A percentile compares a stretch with the other conserved stretches of the same genome.
Conservation (phyloP, 2,329 filamentous ascomycete species). For the Falciphora oryzae region DNA sequence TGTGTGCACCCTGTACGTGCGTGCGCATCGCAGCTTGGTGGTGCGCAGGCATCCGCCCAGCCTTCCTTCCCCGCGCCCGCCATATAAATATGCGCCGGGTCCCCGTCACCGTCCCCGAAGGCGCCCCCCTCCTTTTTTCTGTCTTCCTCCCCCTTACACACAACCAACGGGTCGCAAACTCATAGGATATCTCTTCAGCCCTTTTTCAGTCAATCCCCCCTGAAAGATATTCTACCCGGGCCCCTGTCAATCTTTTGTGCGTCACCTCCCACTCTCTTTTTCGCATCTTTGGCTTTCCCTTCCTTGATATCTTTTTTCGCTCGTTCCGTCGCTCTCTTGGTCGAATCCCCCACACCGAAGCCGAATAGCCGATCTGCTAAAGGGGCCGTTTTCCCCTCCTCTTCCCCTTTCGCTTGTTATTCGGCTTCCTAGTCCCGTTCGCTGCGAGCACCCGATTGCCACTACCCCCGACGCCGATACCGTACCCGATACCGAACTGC, state of each 20-base stretch:
- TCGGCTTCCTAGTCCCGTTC: slow-evolving; percentile 20
- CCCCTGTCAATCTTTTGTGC: slow-evolving; percentile 43
- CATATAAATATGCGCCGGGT: slow-evolving; percentile 29
- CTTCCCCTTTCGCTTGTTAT: slow-evolving; percentile 20
- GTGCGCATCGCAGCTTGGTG: not conserved
- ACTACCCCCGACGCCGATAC: slow-evolving; percentile 8
- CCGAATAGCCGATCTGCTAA: slow-evolving; percentile 15
- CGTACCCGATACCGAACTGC: not conserved
- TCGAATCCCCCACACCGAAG: slow-evolving; percentile 23
- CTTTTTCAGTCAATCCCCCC: slow-evolving; percentile 34
- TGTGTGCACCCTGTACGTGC: not conserved
- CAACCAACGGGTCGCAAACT: slow-evolving; percentile 54
- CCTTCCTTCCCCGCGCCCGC: not conserved
- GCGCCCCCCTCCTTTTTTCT: slow-evolving; percentile 35
- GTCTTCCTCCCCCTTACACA: slow-evolving; percentile 49
- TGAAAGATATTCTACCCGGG: slow-evolving; percentile 46
- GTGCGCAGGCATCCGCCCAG: not conserved
- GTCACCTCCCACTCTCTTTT: slow-evolving; percentile 29
- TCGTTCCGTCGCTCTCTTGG: slow-evolving; percentile 50
- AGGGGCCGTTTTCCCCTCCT: slow-evolving; percentile 25
- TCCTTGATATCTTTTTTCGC: slow-evolving; percentile 35
- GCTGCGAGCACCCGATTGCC: slow-evolving; percentile 12
- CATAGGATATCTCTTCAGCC: slow-evolving; percentile 45
- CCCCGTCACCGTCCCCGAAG: slow-evolving; percentile 19
- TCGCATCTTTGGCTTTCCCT: slow-evolving; percentile 27